A percentile compares a stretch with the other conserved stretches of the same genome.
These are phyloP conservation scores for Coccinonectria pachysandricola DNA, from an alignment of 2,329 filamentous ascomycete genomes.

Conservation along the genomic window DNA sequence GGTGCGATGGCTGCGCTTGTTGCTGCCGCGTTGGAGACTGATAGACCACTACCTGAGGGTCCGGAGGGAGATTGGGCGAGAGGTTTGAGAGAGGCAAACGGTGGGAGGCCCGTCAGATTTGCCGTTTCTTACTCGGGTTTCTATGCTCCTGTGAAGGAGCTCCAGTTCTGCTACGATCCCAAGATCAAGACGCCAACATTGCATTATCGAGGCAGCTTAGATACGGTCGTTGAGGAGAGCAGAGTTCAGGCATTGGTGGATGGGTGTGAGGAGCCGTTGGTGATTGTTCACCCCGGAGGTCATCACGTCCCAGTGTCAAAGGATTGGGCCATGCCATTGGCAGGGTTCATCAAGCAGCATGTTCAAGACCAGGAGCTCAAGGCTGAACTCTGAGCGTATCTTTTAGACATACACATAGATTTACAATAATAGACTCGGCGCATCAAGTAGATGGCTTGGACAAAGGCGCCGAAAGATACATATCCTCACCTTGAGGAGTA, in stretches of 20 bases:
- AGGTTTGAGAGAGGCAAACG: slow-evolving; percentile 39
- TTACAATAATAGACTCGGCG: slow-evolving; percentile 11
- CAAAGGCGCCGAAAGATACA: slow-evolving; percentile 19
- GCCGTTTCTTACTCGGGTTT: slow-evolving; percentile 73
- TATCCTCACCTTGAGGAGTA: slow-evolving; percentile 21
- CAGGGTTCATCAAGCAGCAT: slow-evolving; percentile 53
- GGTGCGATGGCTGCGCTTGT: slow-evolving; percentile 63
- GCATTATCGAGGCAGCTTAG: slow-evolving; percentile 74
- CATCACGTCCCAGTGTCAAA: slow-evolving; percentile 81
- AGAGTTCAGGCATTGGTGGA: slow-evolving; percentile 59
- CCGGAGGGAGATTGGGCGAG: slow-evolving; percentile 31
- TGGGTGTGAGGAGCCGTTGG: slow-evolving; percentile 43
- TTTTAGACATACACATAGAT: slow-evolving; percentile 3
- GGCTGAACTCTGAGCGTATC: slow-evolving; percentile 13
- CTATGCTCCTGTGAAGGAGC: slow-evolving; percentile 47
- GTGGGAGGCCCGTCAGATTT: slow-evolving; percentile 48
- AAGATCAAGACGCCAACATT: slow-evolving; percentile 65
- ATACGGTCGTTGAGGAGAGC: slow-evolving; percentile 77
- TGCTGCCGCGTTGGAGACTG: slow-evolving; percentile 56
- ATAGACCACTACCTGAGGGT: slow-evolving; percentile 18
- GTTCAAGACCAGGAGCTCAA: slow-evolving; percentile 17
- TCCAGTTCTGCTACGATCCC: slow-evolving; percentile 60
- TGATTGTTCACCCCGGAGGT: slow-evolving; percentile 70
- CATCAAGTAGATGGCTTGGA: too few relatives aligned
- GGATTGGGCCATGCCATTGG: slow-evolving; percentile 68